Evolutionary conservation across 176 grass and related monocot species (phyloP), one percentile per base, ranked within the genome.

Genomic region (Avena atlantica): DNA sequence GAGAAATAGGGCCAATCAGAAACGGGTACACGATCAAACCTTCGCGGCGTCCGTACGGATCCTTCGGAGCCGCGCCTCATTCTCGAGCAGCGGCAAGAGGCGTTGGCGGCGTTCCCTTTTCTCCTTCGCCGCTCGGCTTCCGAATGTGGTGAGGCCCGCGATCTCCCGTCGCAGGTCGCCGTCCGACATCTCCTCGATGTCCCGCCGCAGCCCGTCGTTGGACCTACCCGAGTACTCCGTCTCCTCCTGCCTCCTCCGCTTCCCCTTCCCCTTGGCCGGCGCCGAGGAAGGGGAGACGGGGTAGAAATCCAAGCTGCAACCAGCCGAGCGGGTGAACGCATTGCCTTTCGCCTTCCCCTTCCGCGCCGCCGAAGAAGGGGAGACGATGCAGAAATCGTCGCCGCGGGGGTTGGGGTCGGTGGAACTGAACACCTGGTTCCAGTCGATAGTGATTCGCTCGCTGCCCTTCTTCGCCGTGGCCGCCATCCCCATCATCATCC

Each of bases 331-430:
- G 6, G 19, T 44, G 44, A 0, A 3, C 72, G 72, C n/a, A 24
- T 23, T 52, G 3, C 9, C 44, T 27, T 2, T 37, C 36, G 44
- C 44, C 7, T 4, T n/a, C 81, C 21, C 14, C 48, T 55, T 65
- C 34, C 34, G 23, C 83, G 9, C 3, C 23, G 45, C 10, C 47
- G 45, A 4, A 3, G 36, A 8, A 44, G 42, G 42, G 42, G 42
- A 9, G 61, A 1, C 42, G 83, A 82, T 47, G 24, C 9, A 5
- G 69, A 75, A 55, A 47, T 47, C 14, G 7, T 67, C 77, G 4
- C 0, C 4, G 25, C 9, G 0, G 57, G 6, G 45, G 2, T 2
- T 2, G 16, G n/a, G 0, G n/a, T n/a, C n/a, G 61, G 20, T 1
- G 74, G 31, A 17, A 19, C 0, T 0, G 5, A 89, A 2, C 14